Evolutionary conservation across 2,329 filamentous ascomycete genomes (phyloP).

Genomic region (Fusarium goolgardi): DNA sequence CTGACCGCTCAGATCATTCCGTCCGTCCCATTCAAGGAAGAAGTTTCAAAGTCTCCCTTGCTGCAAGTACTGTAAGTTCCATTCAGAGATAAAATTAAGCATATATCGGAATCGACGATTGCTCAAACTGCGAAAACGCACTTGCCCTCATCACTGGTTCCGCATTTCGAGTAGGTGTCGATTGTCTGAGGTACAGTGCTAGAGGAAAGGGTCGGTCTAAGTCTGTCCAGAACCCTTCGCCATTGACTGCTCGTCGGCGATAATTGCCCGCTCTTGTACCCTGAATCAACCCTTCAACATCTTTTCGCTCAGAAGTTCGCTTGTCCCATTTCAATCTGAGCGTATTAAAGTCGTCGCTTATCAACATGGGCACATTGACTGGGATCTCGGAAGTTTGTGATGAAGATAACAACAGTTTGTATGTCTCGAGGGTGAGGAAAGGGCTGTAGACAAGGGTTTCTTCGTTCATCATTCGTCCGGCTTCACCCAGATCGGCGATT

Average conservation of each 20-base stretch:
- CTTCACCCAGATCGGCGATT: constrained; percentile 35
- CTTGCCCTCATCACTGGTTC: background rate
- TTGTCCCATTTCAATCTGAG: constrained; percentile 45
- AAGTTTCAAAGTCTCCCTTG: background rate
- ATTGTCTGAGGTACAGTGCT: constrained; percentile 42
- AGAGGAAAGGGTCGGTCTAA: constrained; percentile 40
- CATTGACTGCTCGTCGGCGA: constrained; percentile 37
- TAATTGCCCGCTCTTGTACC: constrained; percentile 25
- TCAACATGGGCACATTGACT: constrained; percentile 27
- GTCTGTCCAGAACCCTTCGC: constrained; percentile 40
- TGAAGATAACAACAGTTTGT: constrained; percentile 29
- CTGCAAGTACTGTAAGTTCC: background rate
- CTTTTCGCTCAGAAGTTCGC: constrained; percentile 34
- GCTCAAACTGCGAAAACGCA: constrained; percentile 7
- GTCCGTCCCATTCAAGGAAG: constrained; percentile 1
- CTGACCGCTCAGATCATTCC: constrained; percentile 4
- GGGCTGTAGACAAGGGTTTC: constrained; percentile 44
- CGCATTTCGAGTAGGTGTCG: background rate
- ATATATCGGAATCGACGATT: constrained; percentile 21
- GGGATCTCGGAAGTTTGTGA: background rate
- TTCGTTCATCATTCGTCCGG: constrained; percentile 34
- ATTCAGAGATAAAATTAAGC: constrained; percentile 1
- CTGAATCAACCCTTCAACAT: constrained; percentile 41
- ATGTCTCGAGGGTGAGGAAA: constrained; percentile 43
- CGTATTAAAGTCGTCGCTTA: constrained; percentile 45